Base-by-base conservation (phyloP, 805 yeast species). In the Monosporozyma siamensis region DNA sequence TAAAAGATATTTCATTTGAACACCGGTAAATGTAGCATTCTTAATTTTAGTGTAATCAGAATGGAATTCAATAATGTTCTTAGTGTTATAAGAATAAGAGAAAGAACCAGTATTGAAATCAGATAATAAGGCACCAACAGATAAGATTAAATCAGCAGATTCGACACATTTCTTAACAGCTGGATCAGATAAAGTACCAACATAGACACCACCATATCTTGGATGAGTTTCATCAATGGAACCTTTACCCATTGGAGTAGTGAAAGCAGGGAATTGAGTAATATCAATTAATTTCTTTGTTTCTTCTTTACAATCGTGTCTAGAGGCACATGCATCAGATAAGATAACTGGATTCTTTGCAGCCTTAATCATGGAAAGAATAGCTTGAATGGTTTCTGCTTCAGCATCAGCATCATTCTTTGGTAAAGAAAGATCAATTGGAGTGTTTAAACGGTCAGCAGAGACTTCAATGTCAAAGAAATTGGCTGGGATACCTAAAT, bases 201-300 rank as follows among this genome's bases (percentile, higher is more conserved):
- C 43, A 24, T 40, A 40, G 15, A 40, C 34, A 40, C 43, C 43
- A 26, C 43, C 43, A 22, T 14, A 40, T 40, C 43, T 40, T 40
- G 38, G 38, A 24, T 40, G 43, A 15, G 38, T 7, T 27, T 40
- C 43, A 17, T 40, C 21, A 23, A 40, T 40, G 32, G 43, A 32
- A 22, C 43, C 43, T 22, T 40, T 40, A 40, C 43, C 43, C 43
- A 40, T 40, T 40, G 43, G 43, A 21, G 43, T 34, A 14, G 32
- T 27, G 34, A 40, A 40, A 9, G 43, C 39, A 24, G 43, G 43
- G 34, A 40, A 40, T 40, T 40, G 43, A 34, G 43, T 40, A 10
- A 29, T 6, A 23, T 40, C 43, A 21, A 40, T 40, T 20, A 40
- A 34, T 25, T 40, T 22, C 24, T 40, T 25, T 8, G 43, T 40